These are phyloP conservation scores for Cladophialophora carrionii DNA, from an alignment of 2,329 filamentous ascomycete genomes.

Conservation along the genomic window DNA sequence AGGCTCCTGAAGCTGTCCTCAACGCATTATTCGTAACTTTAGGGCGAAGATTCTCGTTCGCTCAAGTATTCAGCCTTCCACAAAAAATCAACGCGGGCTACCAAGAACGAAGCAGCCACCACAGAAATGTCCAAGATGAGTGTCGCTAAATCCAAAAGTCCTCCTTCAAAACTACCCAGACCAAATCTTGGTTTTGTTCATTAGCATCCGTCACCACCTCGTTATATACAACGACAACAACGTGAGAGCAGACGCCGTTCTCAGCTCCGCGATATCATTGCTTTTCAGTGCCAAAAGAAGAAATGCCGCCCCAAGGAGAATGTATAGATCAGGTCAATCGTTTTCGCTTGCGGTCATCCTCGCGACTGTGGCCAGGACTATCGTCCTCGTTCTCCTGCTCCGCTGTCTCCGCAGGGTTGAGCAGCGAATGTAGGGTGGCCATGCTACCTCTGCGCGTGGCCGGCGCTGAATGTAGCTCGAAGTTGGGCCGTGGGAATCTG, in stretches of 20 bases:
- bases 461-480: constrained; percentile 54
- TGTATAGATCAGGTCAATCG: constrained; percentile 50
- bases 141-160: constrained; percentile 5
- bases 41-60: background rate
- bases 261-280: background rate
- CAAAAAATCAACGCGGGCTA: background rate
- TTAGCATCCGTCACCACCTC: background rate
- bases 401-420: constrained; percentile 70
- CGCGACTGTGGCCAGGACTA: constrained; percentile 57
- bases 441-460: constrained; percentile 71
- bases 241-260: background rate
- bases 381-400: constrained; percentile 68
- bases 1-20: background rate
- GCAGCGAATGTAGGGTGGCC: constrained; percentile 68
- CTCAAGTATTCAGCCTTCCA: background rate
- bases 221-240: constrained; percentile 10
- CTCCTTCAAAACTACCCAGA: background rate
- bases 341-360: constrained; percentile 66
- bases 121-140: background rate
- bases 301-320: constrained; percentile 8
- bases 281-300: background rate
- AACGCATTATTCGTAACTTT: background rate
- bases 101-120: background rate
- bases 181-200: background rate
- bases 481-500: constrained; percentile 36